These are phyloP conservation scores for Leccinum fallax DNA, from an alignment of 1,284 basidiomycete genomes.

Conservation along the genomic window DNA sequence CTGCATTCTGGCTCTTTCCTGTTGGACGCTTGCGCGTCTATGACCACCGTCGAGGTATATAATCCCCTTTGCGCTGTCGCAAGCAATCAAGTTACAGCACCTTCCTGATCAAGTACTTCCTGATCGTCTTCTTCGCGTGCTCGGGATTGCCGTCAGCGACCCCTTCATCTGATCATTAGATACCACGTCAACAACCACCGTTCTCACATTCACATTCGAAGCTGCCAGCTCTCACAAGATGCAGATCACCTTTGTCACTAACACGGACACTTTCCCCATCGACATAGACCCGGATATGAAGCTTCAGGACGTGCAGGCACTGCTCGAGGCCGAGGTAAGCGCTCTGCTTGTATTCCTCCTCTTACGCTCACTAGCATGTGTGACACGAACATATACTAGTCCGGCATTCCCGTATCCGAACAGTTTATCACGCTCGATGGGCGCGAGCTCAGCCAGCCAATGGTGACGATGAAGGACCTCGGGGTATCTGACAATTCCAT, in stretches of 20 bases:
- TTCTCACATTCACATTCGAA: constrained; percentile 3
- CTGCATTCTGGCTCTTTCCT: constrained; percentile 29
- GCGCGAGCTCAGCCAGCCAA: constrained; percentile 61
- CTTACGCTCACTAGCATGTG: neutral
- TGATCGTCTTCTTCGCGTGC: constrained; percentile 2
- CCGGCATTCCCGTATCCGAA: constrained; percentile 66
- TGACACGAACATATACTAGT: constrained; percentile 42
- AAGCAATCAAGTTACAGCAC: constrained; percentile 14
- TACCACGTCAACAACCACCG: neutral
- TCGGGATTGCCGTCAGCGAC: neutral
- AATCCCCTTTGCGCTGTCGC: neutral
- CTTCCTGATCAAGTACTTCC: constrained; percentile 31
- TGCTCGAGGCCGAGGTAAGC: constrained; percentile 87
- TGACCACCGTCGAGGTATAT: neutral
- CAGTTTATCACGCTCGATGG: constrained; percentile 72
- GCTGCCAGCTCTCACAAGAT: constrained; percentile 33
- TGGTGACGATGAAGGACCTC: constrained; percentile 65
- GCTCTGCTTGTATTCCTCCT: neutral
- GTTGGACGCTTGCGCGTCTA: constrained; percentile 22
- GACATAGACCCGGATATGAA: constrained; percentile 90
- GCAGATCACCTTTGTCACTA: constrained; percentile 81
- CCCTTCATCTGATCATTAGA: constrained; percentile 11
- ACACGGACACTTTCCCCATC: constrained; percentile 73
- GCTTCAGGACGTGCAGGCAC: constrained; percentile 85
- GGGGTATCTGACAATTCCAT: constrained; percentile 67